Conservation (phyloP, 257 asterid genomes). For the Craterostigma plantagineum region DNA sequence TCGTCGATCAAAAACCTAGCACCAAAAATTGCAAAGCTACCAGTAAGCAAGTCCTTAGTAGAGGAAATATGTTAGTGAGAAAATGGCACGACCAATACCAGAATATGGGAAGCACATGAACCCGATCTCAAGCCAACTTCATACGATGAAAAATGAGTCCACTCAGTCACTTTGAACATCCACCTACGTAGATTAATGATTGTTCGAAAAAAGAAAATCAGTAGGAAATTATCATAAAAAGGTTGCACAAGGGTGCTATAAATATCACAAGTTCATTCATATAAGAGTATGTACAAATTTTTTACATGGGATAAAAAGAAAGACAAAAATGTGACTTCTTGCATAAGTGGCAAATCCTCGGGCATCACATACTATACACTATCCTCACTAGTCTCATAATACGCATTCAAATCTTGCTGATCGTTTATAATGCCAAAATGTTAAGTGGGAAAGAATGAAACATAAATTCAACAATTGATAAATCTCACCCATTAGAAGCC, state of each 20-base stretch:
- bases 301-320: too few relatives aligned
- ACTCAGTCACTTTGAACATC: constrained; percentile 96
- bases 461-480: neutral
- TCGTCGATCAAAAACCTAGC: constrained; percentile 78
- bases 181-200: constrained; percentile 48
- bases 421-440: too few relatives aligned
- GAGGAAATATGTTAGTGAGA: neutral
- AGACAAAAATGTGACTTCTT: too few relatives aligned
- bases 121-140: constrained; percentile 97
- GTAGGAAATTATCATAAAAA: neutral
- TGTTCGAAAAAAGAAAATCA: constrained; percentile 6
- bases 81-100: constrained; percentile 31
- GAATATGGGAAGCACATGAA: constrained; percentile 74
- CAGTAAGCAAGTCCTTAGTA: neutral
- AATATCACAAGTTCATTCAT: too few relatives aligned
- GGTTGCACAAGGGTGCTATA: too few relatives aligned
- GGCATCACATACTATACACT: too few relatives aligned
- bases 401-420: too few relatives aligned
- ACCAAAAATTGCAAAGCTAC: neutral
- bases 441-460: neutral
- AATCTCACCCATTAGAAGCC: constrained; percentile 81
- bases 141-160: constrained; percentile 90
- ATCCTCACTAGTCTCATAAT: too few relatives aligned
- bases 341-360: too few relatives aligned
- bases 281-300: too few relatives aligned